Conservation (phyloP, 2,329 filamentous ascomycete species). For the Sporothrix pallida region DNA sequence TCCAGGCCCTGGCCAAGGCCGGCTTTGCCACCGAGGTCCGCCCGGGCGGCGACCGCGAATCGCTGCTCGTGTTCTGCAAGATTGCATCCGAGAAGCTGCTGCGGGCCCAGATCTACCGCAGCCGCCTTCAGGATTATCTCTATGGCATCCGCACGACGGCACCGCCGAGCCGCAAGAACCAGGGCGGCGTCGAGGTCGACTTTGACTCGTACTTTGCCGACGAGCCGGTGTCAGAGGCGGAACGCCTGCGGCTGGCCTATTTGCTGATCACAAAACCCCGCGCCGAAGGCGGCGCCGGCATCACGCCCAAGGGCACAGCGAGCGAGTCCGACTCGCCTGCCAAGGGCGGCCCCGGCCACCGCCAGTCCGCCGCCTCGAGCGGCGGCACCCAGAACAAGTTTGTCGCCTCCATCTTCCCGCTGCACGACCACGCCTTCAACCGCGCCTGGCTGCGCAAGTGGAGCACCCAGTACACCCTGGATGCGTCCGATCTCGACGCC, state of each 20-base stretch:
- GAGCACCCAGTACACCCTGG: slow-evolving; percentile 72
- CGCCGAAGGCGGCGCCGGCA: slow-evolving; percentile 76
- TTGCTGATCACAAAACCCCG: slow-evolving; percentile 77
- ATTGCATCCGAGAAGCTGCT: slow-evolving; percentile 78
- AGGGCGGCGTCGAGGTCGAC: slow-evolving; percentile 50
- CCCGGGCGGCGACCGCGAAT: slow-evolving; percentile 69
- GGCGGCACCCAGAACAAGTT: slow-evolving; percentile 58
- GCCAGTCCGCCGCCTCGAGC: slow-evolving; percentile 55
- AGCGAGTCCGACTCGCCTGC: slow-evolving; percentile 40
- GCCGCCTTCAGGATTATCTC: slow-evolving; percentile 91
- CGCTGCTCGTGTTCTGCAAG: slow-evolving; percentile 82
- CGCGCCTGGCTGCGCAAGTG: slow-evolving; percentile 75
- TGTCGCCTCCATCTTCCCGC: slow-evolving; percentile 74
- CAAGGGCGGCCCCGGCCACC: not conserved
- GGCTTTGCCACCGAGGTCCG: slow-evolving; percentile 91
- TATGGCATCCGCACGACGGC: slow-evolving; percentile 81
- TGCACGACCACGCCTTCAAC: slow-evolving; percentile 80
- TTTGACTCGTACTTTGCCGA: slow-evolving; percentile 69
- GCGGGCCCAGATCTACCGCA: slow-evolving; percentile 80
- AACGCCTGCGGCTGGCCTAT: slow-evolving; percentile 86
- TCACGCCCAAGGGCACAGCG: slow-evolving; percentile 56
- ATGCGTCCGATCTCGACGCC: slow-evolving; percentile 69
- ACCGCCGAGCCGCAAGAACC: slow-evolving; percentile 58
- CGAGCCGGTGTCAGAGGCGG: slow-evolving; percentile 84
- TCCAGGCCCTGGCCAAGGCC: slow-evolving; percentile 74